These are phyloP conservation scores for Tricholoma saponaceum DNA, from an alignment of 768 basidiomycete species.

Conservation along the genomic window DNA sequence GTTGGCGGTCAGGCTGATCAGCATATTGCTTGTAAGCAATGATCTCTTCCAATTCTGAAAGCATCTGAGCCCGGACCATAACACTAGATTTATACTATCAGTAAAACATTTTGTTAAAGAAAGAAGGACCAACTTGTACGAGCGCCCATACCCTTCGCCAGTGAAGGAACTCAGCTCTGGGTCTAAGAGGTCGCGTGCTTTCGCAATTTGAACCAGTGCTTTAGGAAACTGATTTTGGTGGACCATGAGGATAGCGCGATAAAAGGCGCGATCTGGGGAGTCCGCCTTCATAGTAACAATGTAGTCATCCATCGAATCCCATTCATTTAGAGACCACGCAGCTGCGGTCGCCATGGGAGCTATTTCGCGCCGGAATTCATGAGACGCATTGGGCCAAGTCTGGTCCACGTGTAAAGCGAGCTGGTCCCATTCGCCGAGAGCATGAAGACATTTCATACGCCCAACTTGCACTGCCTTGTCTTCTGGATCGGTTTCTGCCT, in stretches of 20 bases:
- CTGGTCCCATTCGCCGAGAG: conserved; percentile 96
- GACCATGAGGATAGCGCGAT: conserved; percentile 91
- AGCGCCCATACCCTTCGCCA: conserved; percentile 94
- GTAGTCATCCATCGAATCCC: conserved; percentile 98
- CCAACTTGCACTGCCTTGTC: conserved; percentile 80
- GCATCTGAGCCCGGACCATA: conserved; percentile 97
- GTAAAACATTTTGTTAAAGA: background rate
- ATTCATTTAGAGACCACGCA: conserved; percentile 94
- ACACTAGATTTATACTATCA: conserved; percentile 45
- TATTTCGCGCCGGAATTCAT: conserved; percentile 85
- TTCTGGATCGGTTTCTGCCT: conserved; percentile 66
- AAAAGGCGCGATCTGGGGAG: conserved; percentile 92
- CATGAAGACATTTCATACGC: conserved; percentile 93
- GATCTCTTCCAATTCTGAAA: conserved; percentile 97
- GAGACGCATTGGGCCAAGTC: conserved; percentile 77
- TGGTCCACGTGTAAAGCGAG: conserved; percentile 83
- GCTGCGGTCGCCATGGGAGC: conserved; percentile 97
- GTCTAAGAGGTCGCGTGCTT: conserved; percentile 89
- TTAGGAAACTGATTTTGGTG: conserved; percentile 96
- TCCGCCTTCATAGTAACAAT: conserved; percentile 90
- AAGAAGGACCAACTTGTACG: conserved; percentile 72
- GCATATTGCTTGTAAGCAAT: conserved; percentile 92
- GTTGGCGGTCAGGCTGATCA: conserved; percentile 92
- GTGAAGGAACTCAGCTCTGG: conserved; percentile 88
- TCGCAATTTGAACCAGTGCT: conserved; percentile 85